Evolutionary conservation across 176 grass and related monocot genomes (phyloP).

Genomic region (Bonia amplexicaulis): DNA sequence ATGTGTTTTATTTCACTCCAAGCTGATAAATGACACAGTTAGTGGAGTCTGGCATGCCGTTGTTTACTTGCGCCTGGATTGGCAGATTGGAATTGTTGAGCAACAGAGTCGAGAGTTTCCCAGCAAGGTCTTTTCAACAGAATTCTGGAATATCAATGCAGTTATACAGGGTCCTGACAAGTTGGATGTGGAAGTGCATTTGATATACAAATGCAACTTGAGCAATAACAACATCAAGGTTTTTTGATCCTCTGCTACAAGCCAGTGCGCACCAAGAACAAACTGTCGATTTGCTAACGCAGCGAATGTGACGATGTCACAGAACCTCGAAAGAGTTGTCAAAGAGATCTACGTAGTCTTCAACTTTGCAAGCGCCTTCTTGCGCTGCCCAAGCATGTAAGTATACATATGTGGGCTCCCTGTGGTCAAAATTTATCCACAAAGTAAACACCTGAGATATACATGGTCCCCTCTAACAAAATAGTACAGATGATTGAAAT

Average conservation of each 20-base stretch:
- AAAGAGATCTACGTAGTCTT: neutral
- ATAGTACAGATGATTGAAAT: neutral
- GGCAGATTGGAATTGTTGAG: neutral
- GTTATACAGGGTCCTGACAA: neutral
- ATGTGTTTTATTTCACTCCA: neutral
- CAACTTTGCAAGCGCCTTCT: conserved; percentile 8
- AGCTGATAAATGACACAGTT: neutral
- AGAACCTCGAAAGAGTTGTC: neutral
- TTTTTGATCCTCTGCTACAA: neutral
- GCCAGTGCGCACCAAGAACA: neutral
- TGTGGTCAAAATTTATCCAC: neutral
- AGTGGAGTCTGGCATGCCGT: neutral
- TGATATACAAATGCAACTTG: neutral
- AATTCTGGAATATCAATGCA: neutral
- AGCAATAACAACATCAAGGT: neutral
- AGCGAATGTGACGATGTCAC: neutral
- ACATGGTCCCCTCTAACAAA: neutral
- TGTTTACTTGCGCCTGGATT: neutral
- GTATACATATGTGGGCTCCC: conserved; percentile 12
- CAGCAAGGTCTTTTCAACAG: neutral
- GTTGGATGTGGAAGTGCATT: neutral
- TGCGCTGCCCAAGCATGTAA: conserved; percentile 19
- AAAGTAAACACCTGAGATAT: neutral
- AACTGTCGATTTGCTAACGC: neutral
- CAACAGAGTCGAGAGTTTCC: neutral